These are phyloP conservation scores for Salix brachista DNA, from an alignment of 345 rosid genomes.

Conservation along the genomic window DNA sequence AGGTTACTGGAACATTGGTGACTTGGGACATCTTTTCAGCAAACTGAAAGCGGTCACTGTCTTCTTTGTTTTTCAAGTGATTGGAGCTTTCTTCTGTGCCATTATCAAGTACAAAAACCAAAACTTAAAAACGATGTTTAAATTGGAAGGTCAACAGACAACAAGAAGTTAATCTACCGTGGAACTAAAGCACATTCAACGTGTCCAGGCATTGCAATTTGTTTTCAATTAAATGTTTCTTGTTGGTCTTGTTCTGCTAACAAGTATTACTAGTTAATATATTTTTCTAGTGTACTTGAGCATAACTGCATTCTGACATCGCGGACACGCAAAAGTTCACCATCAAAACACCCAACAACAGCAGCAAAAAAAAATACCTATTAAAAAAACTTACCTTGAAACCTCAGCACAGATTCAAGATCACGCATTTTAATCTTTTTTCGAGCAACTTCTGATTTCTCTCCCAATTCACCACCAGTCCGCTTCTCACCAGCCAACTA, in stretches of 20 bases:
- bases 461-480: constrained; percentile 6
- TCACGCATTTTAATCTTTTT: constrained; percentile 35
- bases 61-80: constrained; percentile 17
- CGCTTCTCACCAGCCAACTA: constrained; percentile 24
- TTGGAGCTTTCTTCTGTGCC: constrained; percentile 5
- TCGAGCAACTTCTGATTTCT: constrained; percentile 11
- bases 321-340: neutral
- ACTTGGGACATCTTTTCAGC: constrained; percentile 37
- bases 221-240: neutral
- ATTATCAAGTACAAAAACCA: neutral
- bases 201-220: neutral
- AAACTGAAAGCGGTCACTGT: constrained; percentile 13
- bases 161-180: neutral
- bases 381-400: constrained; percentile 28
- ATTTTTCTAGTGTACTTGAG: neutral
- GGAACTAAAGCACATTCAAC: neutral
- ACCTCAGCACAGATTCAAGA: constrained; percentile 19
- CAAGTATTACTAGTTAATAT: neutral
- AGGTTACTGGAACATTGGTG: constrained; percentile 26
- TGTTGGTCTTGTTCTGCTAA: neutral
- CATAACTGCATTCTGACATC: neutral
- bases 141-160: neutral
- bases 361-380: neutral
- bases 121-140: neutral
- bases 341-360: neutral